Percentiles rank a stretch among this genome's conserved stretches.
These are phyloP conservation scores for Saturnispora galanensis DNA, from an alignment of 805 yeast species.

Conservation along the genomic window DNA sequence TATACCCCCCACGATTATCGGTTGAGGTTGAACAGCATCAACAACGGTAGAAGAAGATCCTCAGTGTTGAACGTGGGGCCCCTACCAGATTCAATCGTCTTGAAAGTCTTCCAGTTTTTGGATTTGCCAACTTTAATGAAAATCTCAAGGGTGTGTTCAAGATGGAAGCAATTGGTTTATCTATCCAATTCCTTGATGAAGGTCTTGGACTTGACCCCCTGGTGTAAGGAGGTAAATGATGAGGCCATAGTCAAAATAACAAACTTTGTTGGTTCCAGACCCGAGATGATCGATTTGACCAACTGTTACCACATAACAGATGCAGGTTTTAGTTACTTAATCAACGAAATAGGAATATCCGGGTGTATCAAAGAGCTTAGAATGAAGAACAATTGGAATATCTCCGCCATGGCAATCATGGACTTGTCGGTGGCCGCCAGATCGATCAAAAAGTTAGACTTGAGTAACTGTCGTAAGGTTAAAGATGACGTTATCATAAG, in stretches of 20 bases:
- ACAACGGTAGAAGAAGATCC: constrained; percentile 40
- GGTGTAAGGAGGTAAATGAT: constrained; percentile 55
- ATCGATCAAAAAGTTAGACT: constrained; percentile 48
- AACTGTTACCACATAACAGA: constrained; percentile 73
- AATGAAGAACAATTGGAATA: constrained; percentile 69
- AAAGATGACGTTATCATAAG: constrained; percentile 63
- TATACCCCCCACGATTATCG: constrained; percentile 49
- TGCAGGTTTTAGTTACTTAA: constrained; percentile 60
- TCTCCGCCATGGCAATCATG: constrained; percentile 75
- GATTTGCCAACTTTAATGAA: constrained; percentile 53
- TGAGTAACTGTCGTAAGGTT: constrained; percentile 65
- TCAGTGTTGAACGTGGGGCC: constrained; percentile 49
- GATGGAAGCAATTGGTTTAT: constrained; percentile 60
- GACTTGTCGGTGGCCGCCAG: constrained; percentile 61
- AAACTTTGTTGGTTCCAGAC: constrained; percentile 63
- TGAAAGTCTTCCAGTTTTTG: constrained; percentile 43
- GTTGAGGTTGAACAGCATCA: constrained; percentile 35
- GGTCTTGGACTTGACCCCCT: constrained; percentile 47
- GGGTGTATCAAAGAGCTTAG: constrained; percentile 46
- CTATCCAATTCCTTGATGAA: constrained; percentile 45
- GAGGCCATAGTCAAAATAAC: constrained; percentile 46
- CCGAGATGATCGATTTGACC: constrained; percentile 49
- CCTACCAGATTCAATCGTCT: constrained; percentile 49
- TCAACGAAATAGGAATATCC: constrained; percentile 59
- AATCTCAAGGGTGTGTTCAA: constrained; percentile 44